Conservation (phyloP, 1,139 yeast species). For the Hansenula lynferdii region DNA sequence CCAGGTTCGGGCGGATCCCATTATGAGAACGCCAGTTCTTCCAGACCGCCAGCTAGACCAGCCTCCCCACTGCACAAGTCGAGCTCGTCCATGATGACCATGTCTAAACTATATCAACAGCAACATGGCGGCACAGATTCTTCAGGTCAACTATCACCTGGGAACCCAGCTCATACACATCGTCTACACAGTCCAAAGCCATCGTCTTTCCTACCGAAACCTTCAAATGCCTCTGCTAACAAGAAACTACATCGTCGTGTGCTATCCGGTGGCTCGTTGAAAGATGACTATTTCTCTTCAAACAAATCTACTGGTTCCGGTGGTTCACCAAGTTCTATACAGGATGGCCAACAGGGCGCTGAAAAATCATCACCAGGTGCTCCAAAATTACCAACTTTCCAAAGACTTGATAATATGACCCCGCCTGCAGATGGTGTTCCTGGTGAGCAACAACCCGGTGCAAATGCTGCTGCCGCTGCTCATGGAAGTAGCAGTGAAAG, state of each 20-base stretch:
- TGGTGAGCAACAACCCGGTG: too few relatives aligned
- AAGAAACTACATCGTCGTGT: conserved; percentile 21
- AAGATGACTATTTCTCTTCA: conserved; percentile 13
- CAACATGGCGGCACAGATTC: conserved; percentile 9
- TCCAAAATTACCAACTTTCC: conserved; percentile 16
- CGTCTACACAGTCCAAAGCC: conserved; percentile 2
- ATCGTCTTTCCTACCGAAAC: conserved; percentile 1
- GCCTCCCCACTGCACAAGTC: conserved; percentile 10
- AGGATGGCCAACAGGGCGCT: conserved; percentile 1
- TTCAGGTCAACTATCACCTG: conserved; percentile 1
- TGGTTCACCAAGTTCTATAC: not conserved
- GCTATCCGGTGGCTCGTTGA: conserved; percentile 17
- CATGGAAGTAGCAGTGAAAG: not conserved
- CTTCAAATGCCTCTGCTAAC: not conserved
- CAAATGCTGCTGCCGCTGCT: too few relatives aligned
- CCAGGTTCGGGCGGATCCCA: conserved; percentile 1
- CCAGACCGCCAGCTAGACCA: conserved; percentile 5
- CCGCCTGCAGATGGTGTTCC: not conserved
- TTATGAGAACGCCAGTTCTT: not conserved
- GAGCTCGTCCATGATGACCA: conserved; percentile 18
- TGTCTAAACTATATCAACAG: conserved; percentile 17
- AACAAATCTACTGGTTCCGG: conserved; percentile 2
- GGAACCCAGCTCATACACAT: conserved; percentile 2
- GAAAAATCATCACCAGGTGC: conserved; percentile 17
- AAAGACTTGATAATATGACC: conserved; percentile 10